phyloP scores from a whole-genome alignment of 441 rosid genomes.

The Kokia cookei region DNA sequence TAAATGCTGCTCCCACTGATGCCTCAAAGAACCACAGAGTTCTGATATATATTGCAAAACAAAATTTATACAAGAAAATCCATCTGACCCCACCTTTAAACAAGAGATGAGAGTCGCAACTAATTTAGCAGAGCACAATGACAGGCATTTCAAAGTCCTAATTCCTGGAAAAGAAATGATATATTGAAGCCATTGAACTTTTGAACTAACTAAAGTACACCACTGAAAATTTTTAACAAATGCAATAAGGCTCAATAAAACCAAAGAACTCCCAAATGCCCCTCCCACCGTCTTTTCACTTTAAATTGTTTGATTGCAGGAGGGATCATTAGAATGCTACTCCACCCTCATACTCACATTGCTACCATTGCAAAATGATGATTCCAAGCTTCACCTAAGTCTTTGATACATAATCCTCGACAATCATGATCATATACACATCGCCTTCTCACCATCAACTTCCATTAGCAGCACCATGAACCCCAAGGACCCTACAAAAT shows the following conservation, averaged over 20 bases:
- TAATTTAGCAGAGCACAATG: no score
- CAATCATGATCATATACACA: neutral
- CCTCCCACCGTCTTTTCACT: neutral
- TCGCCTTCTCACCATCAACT: neutral
- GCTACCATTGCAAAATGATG: neutral
- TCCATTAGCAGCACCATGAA: neutral
- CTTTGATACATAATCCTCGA: neutral
- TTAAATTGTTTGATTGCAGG: neutral
- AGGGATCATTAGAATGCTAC: neutral
- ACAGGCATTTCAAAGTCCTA: no score
- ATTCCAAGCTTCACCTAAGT: neutral
- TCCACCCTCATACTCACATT: neutral
- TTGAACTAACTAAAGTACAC: neutral
- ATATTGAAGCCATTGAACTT: no score
- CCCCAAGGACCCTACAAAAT: neutral
- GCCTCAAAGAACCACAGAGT: no score
- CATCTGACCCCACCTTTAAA: no score
- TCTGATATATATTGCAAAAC: no score
- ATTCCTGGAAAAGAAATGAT: no score
- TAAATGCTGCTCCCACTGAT: no score
- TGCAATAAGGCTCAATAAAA: neutral
- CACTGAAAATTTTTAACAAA: neutral
- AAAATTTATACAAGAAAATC: no score
- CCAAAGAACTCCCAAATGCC: neutral
- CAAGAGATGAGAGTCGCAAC: no score